phyloP scores from a whole-genome alignment of 176 grass and related monocot species.

The Saccharum spontaneum region DNA sequence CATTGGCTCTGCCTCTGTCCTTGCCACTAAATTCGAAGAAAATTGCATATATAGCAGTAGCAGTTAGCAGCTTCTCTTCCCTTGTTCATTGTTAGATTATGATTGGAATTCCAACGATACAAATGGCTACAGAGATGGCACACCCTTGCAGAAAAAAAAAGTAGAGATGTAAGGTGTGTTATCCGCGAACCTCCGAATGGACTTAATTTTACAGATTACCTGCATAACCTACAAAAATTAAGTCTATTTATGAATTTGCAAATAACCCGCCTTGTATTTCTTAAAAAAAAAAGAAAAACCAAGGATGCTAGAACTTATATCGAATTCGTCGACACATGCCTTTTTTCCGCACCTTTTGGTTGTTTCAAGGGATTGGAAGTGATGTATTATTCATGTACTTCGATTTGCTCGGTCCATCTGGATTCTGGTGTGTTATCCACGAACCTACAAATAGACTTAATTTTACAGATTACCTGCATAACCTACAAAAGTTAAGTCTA shows the following conservation, averaged over 20 bases:
- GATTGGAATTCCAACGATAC: background rate
- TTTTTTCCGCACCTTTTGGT: fast-evolving
- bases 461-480: no score
- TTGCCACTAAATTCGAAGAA: background rate
- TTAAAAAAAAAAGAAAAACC: background rate
- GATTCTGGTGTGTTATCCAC: background rate
- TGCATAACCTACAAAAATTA: no score
- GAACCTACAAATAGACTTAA: no score
- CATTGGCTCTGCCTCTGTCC: no score
- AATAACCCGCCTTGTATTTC: no score
- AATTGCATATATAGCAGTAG: background rate
- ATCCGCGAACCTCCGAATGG: no score
- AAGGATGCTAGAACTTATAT: background rate
- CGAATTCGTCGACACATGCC: background rate
- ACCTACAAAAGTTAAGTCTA: no score
- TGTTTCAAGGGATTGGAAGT: background rate
- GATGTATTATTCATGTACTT: background rate
- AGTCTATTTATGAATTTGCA: no score
- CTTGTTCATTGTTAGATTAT: background rate
- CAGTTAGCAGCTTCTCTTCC: background rate
- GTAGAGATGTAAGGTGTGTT: no score
- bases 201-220: no score
- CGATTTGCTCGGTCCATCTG: background rate
- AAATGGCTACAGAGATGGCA: background rate
- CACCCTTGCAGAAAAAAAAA: no score